Base-by-base conservation (phyloP, 768 basidiomycete species). In the Cystobasidium ongulense region DNA sequence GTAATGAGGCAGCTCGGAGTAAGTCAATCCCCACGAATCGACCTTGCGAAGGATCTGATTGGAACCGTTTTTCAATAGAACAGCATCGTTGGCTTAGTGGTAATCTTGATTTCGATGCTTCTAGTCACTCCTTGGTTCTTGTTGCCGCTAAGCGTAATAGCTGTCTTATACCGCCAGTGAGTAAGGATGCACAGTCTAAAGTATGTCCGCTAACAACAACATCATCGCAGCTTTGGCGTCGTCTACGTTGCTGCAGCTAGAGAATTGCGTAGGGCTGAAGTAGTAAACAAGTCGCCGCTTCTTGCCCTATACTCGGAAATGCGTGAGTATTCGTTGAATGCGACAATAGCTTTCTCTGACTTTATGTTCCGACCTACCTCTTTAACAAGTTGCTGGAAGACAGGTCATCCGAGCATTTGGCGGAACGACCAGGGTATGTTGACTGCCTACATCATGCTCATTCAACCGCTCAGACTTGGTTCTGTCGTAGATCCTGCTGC, bases 231-330 rank as follows among this genome's bases (percentile, higher is more conserved):
- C 25, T 29, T 43, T 13, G 64, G 27, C 38, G 74, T 29, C 77
- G 76, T 76, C 1, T 84, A 83, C 76, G 76, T 81, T 11, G 75
- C 78, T 27, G 80, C 81, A 8, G 80, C 80, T 13, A 77, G 82
- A 39, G 82, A 83, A 72, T 80, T 84, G 74, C 81, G 82, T 67
- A 80, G 83, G n/a, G 78, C 81, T 64, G 83, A 82, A 77, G 78
- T 77, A 38, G 79, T 81, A 11, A 78, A 78, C 3, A 79, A 81
- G 54, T 81, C 81, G 7, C 80, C 80, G 0, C 54, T 80, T 0
- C 80, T 77, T 76, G 66, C 65, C 0, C 73, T 80, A 13, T 80
- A 79, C 63, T 25, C 62, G 11, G 62, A 63, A 41, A 36, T 41
- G 18, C n/a, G 62, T 63, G 29, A 57, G 54, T 8, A 7, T 18